phyloP scores from a whole-genome alignment of 163 green algal species.

The Trebouxia gelatinosa region DNA sequence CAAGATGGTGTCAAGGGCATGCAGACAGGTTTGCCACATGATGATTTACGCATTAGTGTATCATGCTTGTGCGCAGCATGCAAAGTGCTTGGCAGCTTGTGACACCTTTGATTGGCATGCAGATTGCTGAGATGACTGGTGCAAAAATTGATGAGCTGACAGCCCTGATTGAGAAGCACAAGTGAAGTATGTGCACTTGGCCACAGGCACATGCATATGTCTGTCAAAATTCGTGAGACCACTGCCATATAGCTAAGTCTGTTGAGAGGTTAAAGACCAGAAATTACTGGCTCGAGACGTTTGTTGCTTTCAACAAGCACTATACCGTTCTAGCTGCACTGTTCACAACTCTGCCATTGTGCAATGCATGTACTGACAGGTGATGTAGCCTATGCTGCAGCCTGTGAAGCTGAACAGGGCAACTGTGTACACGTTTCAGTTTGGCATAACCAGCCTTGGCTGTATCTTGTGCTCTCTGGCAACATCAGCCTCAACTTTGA shows the following conservation, averaged over 20 bases:
- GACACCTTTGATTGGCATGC: neutral
- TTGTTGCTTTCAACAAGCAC: neutral
- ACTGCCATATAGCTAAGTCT: too few relatives aligned
- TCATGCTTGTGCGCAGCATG: too few relatives aligned
- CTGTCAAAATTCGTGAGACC: too few relatives aligned
- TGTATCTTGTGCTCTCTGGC: too few relatives aligned
- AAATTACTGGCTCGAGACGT: neutral
- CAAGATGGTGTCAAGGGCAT: neutral
- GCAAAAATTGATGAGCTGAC: constrained; percentile 75
- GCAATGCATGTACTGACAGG: too few relatives aligned
- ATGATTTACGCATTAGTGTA: too few relatives aligned
- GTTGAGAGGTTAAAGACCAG: neutral
- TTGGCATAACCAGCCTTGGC: too few relatives aligned
- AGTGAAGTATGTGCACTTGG: neutral
- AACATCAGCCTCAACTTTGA: too few relatives aligned
- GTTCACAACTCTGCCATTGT: neutral
- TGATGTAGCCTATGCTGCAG: too few relatives aligned
- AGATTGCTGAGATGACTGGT: constrained; percentile 76
- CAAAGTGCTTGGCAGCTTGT: neutral
- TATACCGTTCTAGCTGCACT: neutral
- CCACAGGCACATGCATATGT: neutral
- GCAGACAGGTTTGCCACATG: neutral
- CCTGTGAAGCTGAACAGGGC: too few relatives aligned
- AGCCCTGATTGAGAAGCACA: constrained; percentile 54
- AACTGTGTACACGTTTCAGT: too few relatives aligned